A percentile compares a stretch with the other conserved stretches of the same genome.
These are phyloP conservation scores for Podospora conica DNA, from an alignment of 495 filamentous ascomycete species.

Conservation along the genomic window DNA sequence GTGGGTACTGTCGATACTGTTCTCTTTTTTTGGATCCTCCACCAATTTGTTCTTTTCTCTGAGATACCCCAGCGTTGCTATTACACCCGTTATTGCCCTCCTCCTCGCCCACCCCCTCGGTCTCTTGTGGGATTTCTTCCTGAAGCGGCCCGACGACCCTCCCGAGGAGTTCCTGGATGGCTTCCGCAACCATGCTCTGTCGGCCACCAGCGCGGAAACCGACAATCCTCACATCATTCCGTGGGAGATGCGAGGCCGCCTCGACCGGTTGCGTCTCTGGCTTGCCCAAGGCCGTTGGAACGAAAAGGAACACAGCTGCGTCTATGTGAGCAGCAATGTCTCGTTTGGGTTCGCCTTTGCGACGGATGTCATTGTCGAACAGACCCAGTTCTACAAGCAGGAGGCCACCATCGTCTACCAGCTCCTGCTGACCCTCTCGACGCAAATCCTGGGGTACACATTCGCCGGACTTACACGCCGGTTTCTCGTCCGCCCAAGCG, in stretches of 20 bases:
- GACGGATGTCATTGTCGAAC: conserved; percentile 80
- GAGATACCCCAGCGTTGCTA: conserved; percentile 79
- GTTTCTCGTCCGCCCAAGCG: conserved; percentile 73
- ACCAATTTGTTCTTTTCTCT: conserved; percentile 81
- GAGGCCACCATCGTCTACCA: conserved; percentile 68
- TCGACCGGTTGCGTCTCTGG: conserved; percentile 56
- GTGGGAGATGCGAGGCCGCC: conserved; percentile 23
- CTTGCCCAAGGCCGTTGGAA: conserved; percentile 77
- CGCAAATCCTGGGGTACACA: conserved; percentile 77
- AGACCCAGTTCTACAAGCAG: conserved; percentile 82
- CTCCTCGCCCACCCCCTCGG: conserved; percentile 77
- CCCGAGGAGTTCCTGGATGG: conserved; percentile 55
- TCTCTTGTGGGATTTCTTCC: conserved; percentile 64
- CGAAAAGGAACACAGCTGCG: conserved; percentile 79
- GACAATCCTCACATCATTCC: conserved; percentile 16
- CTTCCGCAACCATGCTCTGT: conserved; percentile 24
- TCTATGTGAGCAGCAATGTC: conserved; percentile 84
- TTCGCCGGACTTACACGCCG: conserved; percentile 74
- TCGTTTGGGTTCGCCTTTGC: conserved; percentile 87
- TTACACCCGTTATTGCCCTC: conserved; percentile 78
- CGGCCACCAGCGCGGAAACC: conserved; percentile 6
- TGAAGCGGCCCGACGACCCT: conserved; percentile 59
- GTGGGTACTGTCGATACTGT: conserved; percentile 73
- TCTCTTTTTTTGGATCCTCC: conserved; percentile 71
- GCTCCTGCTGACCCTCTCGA: conserved; percentile 72